Evolutionary conservation across 1,284 basidiomycete genomes (phyloP), one percentile per base, ranked within the genome.

Genomic region (Ceratobasidium sp.): DNA sequence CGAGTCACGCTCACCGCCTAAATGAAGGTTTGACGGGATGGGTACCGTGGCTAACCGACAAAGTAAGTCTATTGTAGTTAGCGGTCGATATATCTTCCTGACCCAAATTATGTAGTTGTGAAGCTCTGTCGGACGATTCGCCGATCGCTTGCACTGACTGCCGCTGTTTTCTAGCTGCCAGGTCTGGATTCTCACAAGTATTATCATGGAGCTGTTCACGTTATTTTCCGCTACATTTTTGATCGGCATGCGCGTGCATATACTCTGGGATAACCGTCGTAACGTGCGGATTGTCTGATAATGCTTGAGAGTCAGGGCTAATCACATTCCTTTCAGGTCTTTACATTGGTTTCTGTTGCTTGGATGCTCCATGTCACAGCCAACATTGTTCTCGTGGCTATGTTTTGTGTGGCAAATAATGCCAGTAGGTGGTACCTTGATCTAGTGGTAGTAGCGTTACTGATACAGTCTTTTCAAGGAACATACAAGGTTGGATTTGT

Each of bases 181-280:
- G n/a, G n/a, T 62, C 7, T 75, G 74, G 74, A 49, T 75, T 14
- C 53, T 75, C 27, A 31, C 49, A 19, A 68, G 61, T 24, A 58
- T 75, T n/a, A 16, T 41, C 29, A 41, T 75, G 49, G 74, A 75
- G 61, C 31, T 72, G 5, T 51, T 75, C 27, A 71, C 74, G 5
- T 29, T 75, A 16, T 65, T 75, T 27, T 34, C 74, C 14, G 69
- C 74, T 2, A 75, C 74, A 24, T 72, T 75, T 31, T 43, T 75
- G 49, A 75, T 75, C 19, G 64, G 66, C 31, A 71, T 66, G 59
- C 54, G 74, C 11, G 66, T 75, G 39, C 59, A 75, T 64, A 71
- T 71, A 43, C 66, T 75, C 9, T 66, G 59, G 58, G 74, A 71
- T 31, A 75, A 75, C 29, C 65, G 68, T 34, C 65, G 66, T 29